Evolutionary conservation across 345 rosid species (phyloP).

Genomic region (Euphorbia pulcherrima): DNA sequence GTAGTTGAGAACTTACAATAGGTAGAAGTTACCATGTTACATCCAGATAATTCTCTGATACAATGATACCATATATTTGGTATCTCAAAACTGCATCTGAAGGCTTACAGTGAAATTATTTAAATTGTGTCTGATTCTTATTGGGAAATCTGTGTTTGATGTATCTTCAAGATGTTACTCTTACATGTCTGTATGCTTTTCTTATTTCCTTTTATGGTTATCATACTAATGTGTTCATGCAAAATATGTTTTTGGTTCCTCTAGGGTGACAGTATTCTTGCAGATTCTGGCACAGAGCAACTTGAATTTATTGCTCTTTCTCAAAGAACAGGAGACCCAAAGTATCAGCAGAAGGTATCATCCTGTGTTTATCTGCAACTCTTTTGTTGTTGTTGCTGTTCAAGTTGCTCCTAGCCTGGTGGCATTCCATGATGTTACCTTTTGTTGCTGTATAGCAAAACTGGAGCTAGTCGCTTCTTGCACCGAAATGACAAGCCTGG

Average conservation of each 20-base stretch:
- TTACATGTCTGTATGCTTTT: no score
- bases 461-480: neutral
- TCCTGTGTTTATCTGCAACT: neutral
- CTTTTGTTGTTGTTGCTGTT: slow-evolving; percentile 1
- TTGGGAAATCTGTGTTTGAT: no score
- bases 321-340: slow-evolving; percentile 90
- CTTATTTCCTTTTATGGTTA: no score
- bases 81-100: slow-evolving; percentile 4
- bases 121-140: no score
- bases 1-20: neutral
- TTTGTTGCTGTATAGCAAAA: neutral
- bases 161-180: no score
- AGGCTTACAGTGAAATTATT: neutral
- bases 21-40: neutral
- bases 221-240: neutral
- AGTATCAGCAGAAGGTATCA: slow-evolving; percentile 82
- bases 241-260: slow-evolving; percentile 5
- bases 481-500: neutral
- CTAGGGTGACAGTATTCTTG: slow-evolving; percentile 93
- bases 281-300: slow-evolving; percentile 98
- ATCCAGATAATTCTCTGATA: neutral
- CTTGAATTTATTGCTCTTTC: slow-evolving; percentile 96
- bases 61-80: neutral
- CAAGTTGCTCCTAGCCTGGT: neutral
- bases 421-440: neutral